Conservation (phyloP, 305 asterid genomes). For the Stenogyne calaminthoides region DNA sequence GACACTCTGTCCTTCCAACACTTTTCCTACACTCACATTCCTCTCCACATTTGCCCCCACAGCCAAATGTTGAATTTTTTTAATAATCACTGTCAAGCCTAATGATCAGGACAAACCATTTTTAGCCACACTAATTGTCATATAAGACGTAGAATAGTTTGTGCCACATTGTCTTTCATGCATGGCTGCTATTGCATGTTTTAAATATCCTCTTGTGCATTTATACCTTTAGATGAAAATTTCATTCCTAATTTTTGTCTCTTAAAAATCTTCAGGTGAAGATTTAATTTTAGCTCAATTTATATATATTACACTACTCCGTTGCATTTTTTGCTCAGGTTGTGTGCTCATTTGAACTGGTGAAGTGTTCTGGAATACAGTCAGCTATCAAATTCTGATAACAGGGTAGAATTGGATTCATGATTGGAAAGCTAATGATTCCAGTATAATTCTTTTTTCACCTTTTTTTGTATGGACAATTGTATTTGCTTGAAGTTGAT, state of each 20-base stretch:
- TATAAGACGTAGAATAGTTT: conserved; percentile 5
- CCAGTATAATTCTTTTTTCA: not conserved
- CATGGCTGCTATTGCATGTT: not conserved
- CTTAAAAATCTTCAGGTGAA: not conserved
- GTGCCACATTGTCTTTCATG: not conserved
- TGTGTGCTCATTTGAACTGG: conserved; percentile 6
- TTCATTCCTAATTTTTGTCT: conserved; percentile 1
- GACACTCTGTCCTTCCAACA: not conserved
- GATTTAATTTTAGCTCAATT: not conserved
- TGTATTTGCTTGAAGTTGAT: conserved; percentile 15
- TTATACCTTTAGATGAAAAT: not conserved
- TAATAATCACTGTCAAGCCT: not conserved
- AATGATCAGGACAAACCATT: not conserved
- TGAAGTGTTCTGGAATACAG: not conserved
- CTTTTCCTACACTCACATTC: not conserved
- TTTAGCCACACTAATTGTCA: not conserved
- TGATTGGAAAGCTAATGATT: not conserved
- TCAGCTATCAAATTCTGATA: not conserved
- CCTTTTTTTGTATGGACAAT: not conserved
- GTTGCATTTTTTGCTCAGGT: conserved; percentile 20
- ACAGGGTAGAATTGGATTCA: not conserved
- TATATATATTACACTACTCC: not conserved
- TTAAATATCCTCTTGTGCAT: not conserved
- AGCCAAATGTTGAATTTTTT: not conserved
- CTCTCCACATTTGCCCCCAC: not conserved